Evolutionary conservation across 2,329 filamentous ascomycete species (phyloP).

Genomic region (Neofusicoccum parvum): DNA sequence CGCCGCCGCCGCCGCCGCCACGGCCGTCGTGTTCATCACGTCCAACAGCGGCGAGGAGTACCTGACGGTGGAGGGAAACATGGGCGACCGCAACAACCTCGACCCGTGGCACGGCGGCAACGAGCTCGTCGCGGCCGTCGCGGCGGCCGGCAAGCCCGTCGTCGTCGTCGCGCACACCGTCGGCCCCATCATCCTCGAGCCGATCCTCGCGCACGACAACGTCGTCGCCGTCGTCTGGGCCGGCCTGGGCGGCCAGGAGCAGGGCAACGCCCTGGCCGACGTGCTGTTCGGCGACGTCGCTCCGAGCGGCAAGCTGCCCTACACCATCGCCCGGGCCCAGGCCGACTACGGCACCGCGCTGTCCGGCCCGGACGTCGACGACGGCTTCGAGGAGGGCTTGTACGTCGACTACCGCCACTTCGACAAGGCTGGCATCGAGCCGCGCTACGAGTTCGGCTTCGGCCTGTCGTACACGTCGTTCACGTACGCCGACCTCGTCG

Average conservation of each 20-base stretch:
- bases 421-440: conserved; percentile 43
- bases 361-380: conserved; percentile 26
- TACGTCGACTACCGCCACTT: conserved; percentile 51
- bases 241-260: conserved; percentile 46
- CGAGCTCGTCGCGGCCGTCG: conserved; percentile 38
- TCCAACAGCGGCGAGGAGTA: conserved; percentile 53
- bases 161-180: conserved; percentile 44
- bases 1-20: conserved; percentile 40
- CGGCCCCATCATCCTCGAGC: conserved; percentile 40
- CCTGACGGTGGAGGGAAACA: conserved; percentile 48
- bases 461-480: conserved; percentile 48
- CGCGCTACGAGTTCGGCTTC: conserved; percentile 49
- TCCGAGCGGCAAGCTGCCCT: conserved; percentile 61
- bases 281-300: conserved; percentile 76
- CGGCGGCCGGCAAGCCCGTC: conserved; percentile 40
- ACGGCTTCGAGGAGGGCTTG: conserved; percentile 44
- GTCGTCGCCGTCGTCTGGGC: conserved; percentile 45
- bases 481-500: conserved; percentile 38
- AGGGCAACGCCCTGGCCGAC: conserved; percentile 50
- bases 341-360: conserved; percentile 37
- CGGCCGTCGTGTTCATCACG: conserved; percentile 52
- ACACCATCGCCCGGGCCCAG: conserved; percentile 40
- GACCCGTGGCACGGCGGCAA: conserved; percentile 51
- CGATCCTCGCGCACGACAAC: conserved; percentile 38
- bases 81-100: conserved; percentile 52